Percentiles rank a stretch among this genome's conserved stretches.
Conservation (phyloP, 306 rosid genomes). For the Cicer pinnatifidum region DNA sequence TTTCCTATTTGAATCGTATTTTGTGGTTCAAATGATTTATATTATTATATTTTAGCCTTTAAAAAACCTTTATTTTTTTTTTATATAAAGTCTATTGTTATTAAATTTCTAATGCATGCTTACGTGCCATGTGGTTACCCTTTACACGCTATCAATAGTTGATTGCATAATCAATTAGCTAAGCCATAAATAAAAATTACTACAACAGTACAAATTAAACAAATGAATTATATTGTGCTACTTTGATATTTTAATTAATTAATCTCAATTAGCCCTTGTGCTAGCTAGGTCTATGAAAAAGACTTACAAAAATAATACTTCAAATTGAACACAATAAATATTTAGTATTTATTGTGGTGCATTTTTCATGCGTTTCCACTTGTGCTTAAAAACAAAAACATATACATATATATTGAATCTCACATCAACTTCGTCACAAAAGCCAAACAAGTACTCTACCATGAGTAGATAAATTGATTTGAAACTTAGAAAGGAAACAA, state of each 20-base stretch:
- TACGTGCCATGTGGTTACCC: slow-evolving; percentile 45
- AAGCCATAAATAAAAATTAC: slow-evolving; percentile 19
- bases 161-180: slow-evolving; percentile 43
- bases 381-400: slow-evolving; percentile 22
- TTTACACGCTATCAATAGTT: slow-evolving; percentile 12
- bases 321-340: not conserved
- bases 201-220: slow-evolving; percentile 1
- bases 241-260: not conserved
- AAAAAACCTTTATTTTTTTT: not conserved
- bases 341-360: slow-evolving; percentile 8
- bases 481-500: slow-evolving; percentile 48
- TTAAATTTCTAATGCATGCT: slow-evolving; percentile 38
- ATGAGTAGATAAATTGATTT: slow-evolving; percentile 41
- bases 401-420: slow-evolving; percentile 28
- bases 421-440: slow-evolving; percentile 45
- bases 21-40: no score
- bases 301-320: slow-evolving; percentile 38
- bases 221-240: slow-evolving; percentile 11
- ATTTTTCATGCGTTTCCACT: slow-evolving; percentile 45
- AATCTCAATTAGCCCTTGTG: slow-evolving; percentile 39
- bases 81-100: slow-evolving; percentile 26
- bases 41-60: no score
- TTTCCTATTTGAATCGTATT: no score
- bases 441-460: slow-evolving; percentile 54
- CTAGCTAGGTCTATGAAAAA: slow-evolving; percentile 43